Evolutionary conservation across 306 rosid genomes (phyloP).

Genomic region (Fragaria vesca): DNA sequence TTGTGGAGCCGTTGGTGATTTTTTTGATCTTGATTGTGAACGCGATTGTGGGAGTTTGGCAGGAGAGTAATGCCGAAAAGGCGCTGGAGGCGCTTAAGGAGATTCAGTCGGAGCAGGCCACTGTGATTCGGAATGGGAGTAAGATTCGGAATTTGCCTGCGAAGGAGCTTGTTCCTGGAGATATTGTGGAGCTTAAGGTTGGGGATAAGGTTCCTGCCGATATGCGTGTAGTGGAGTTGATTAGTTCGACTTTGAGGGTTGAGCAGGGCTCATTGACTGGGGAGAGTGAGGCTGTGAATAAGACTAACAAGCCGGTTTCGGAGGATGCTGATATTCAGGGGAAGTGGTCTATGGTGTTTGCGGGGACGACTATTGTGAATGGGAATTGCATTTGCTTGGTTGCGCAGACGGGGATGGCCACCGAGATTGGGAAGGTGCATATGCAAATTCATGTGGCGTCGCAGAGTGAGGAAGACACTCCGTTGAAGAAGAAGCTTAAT

Average conservation of each 20-base stretch:
- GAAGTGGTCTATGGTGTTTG: slow-evolving; percentile 57
- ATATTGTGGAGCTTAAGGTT: slow-evolving; percentile 46
- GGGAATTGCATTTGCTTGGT: slow-evolving; percentile 75
- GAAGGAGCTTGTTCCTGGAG: slow-evolving; percentile 83
- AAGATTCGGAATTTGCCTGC: slow-evolving; percentile 50
- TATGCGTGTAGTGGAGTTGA: slow-evolving; percentile 39
- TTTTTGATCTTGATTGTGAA: slow-evolving; percentile 51
- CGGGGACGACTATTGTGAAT: slow-evolving; percentile 71
- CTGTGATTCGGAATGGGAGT: slow-evolving; percentile 49
- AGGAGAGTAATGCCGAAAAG: slow-evolving; percentile 92
- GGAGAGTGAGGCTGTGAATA: slow-evolving; percentile 57
- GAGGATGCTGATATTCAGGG: slow-evolving; percentile 48
- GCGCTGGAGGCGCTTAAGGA: slow-evolving; percentile 89
- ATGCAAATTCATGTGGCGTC: slow-evolving; percentile 67
- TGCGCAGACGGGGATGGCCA: slow-evolving; percentile 58
- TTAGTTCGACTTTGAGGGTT: slow-evolving; percentile 46
- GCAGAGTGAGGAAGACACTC: slow-evolving; percentile 70
- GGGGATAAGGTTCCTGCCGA: slow-evolving; percentile 56
- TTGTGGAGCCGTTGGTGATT: slow-evolving; percentile 54
- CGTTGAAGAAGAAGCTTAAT: slow-evolving; percentile 65
- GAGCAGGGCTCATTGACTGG: slow-evolving; percentile 55
- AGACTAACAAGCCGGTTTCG: slow-evolving; percentile 40
- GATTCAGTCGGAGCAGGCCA: slow-evolving; percentile 85
- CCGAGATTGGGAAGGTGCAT: slow-evolving; percentile 82
- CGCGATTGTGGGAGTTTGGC: slow-evolving; percentile 90